phyloP scores from a whole-genome alignment of 225 moss, liverwort and hornwort species.

The Pseudoscleropodium purum region DNA sequence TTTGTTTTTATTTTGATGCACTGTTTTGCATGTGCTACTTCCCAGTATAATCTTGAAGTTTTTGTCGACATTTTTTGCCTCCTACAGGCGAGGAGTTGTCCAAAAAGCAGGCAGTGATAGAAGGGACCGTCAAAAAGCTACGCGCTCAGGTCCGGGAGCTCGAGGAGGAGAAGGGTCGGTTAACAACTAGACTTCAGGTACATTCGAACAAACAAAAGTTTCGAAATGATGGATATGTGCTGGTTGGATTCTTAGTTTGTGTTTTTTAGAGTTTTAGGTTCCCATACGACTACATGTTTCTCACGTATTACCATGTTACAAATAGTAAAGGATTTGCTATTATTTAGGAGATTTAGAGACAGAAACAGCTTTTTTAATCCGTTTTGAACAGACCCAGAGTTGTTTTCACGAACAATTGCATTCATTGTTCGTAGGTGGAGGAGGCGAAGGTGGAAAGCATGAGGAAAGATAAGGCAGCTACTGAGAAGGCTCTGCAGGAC shows the following conservation, averaged over 20 bases:
- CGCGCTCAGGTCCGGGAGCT: slow-evolving; percentile 95
- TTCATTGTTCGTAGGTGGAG: slow-evolving; percentile 63
- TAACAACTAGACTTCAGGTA: slow-evolving; percentile 86
- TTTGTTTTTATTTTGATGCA: not conserved
- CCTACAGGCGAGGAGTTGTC: slow-evolving; percentile 87
- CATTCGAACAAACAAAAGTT: not conserved
- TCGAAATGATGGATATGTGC: not conserved
- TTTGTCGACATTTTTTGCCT: not conserved
- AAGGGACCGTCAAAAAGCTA: slow-evolving; percentile 86
- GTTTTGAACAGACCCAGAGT: not conserved
- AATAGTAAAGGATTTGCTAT: not conserved
- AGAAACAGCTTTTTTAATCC: not conserved
- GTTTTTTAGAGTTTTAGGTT: not conserved
- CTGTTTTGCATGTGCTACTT: not conserved
- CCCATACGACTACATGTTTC: not conserved
- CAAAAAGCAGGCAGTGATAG: slow-evolving; percentile 88
- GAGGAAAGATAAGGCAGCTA: slow-evolving; percentile 86
- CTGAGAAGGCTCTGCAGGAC: slow-evolving; percentile 93
- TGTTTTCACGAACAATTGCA: not conserved
- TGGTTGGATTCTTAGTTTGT: not conserved
- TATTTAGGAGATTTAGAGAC: not conserved
- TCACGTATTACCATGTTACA: not conserved
- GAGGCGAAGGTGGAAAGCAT: slow-evolving; percentile 98
- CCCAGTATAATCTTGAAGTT: not conserved
- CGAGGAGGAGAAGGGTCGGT: slow-evolving; percentile 87